Percentiles rank a stretch among this genome's conserved stretches.
Evolutionary conservation across 495 filamentous ascomycete genomes (phyloP).

Genomic region (Parachaetomium inaequale): DNA sequence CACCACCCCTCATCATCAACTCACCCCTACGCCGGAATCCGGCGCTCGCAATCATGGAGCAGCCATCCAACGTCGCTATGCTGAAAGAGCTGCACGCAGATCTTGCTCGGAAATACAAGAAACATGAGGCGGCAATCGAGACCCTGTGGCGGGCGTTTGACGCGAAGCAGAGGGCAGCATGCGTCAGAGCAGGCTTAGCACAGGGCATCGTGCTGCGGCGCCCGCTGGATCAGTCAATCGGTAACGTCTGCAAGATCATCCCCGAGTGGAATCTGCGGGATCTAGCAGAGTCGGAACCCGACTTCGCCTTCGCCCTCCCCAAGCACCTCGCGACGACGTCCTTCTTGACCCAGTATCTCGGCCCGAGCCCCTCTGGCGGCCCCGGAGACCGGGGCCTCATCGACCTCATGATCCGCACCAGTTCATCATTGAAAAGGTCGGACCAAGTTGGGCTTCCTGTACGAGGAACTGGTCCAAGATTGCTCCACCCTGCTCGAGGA

Average conservation of each 20-base stretch:
- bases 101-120: not conserved
- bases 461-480: conserved; percentile 34
- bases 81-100: not conserved
- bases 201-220: conserved; percentile 24
- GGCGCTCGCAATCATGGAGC: not conserved
- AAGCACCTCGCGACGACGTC: conserved; percentile 31
- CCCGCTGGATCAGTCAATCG: conserved; percentile 22
- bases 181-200: conserved; percentile 23
- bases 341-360: conserved; percentile 30
- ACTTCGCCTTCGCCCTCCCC: conserved; percentile 32
- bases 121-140: not conserved
- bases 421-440: conserved; percentile 35
- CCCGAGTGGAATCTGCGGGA: conserved; percentile 43
- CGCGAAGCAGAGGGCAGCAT: conserved; percentile 22
- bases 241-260: conserved; percentile 18
- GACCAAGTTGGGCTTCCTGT: conserved; percentile 36
- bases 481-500: conserved; percentile 29
- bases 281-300: conserved; percentile 28
- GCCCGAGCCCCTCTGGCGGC: not conserved
- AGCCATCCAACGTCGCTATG: not conserved
- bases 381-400: conserved; percentile 29
- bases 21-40: too few species aligned
- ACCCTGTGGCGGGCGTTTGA: conserved; percentile 2
- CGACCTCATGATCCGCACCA: conserved; percentile 31
- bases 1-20: too few species aligned